These are phyloP conservation scores for Trichosanthes truncata DNA, from an alignment of 306 rosid genomes.

Conservation along the genomic window DNA sequence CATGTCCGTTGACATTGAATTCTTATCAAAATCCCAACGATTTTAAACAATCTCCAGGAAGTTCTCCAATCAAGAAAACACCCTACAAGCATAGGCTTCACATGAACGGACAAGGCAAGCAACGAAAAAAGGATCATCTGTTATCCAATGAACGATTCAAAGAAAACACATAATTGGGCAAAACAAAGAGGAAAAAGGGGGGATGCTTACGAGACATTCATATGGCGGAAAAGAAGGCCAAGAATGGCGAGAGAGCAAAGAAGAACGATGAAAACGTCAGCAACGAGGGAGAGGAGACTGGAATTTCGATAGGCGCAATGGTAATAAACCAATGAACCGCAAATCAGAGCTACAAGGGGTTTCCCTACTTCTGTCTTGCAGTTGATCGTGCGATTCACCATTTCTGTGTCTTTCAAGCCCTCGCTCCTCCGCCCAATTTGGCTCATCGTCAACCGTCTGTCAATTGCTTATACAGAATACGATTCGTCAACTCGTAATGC, in stretches of 20 bases:
- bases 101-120: not conserved
- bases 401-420: not conserved
- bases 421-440: not conserved
- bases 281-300: slow-evolving; percentile 53
- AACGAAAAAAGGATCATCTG: not conserved
- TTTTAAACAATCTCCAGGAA: not conserved
- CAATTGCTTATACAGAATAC: not conserved
- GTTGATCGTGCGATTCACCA: not conserved
- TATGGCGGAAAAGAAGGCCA: slow-evolving; percentile 85
- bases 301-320: slow-evolving; percentile 79
- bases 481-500: not conserved
- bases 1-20: not conserved
- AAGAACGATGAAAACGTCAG: slow-evolving; percentile 88
- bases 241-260: slow-evolving; percentile 95
- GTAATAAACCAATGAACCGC: slow-evolving; percentile 65
- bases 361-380: slow-evolving; percentile 31
- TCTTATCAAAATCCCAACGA: not conserved
- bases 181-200: not conserved
- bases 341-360: slow-evolving; percentile 36
- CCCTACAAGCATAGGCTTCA: not conserved
- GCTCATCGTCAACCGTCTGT: not conserved
- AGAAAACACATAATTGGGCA: not conserved
- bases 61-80: not conserved
- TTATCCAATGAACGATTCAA: not conserved
- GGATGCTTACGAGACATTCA: slow-evolving; percentile 45